phyloP scores from a whole-genome alignment of 2,329 filamentous ascomycete species.

The Alternaria metachromatica region DNA sequence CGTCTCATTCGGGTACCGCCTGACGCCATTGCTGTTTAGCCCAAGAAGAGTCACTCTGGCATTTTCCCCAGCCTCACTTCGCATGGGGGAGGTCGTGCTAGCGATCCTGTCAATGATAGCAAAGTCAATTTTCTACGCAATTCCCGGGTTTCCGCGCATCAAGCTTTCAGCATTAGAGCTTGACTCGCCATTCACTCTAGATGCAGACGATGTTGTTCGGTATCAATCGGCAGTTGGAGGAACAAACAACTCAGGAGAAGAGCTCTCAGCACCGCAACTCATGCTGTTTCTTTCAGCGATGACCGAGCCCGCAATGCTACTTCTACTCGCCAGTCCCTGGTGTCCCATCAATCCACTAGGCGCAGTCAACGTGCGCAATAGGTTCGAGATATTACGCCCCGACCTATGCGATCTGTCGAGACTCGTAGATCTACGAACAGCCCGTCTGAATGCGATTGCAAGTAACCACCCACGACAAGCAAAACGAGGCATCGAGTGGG shows the following conservation, averaged over 20 bases:
- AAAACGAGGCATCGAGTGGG: slow-evolving; percentile 11
- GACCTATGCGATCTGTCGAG: slow-evolving; percentile 2
- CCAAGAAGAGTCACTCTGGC: not conserved
- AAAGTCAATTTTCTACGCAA: not conserved
- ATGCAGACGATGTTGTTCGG: slow-evolving; percentile 1
- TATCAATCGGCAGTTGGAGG: slow-evolving; percentile 2
- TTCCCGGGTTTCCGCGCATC: not conserved
- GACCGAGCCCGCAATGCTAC: slow-evolving; percentile 13
- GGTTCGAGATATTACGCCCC: slow-evolving; percentile 6
- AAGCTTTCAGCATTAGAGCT: not conserved
- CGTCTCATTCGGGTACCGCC: slow-evolving; percentile 6
- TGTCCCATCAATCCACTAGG: slow-evolving; percentile 12
- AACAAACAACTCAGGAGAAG: not conserved
- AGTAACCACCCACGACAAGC: not conserved
- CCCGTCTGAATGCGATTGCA: slow-evolving; percentile 1
- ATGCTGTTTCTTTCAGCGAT: slow-evolving; percentile 8
- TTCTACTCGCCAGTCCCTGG: slow-evolving; percentile 7
- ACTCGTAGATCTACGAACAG: not conserved
- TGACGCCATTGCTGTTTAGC: slow-evolving; percentile 4
- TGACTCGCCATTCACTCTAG: slow-evolving; percentile 2
- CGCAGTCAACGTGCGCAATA: slow-evolving; percentile 13
- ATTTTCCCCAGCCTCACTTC: slow-evolving; percentile 12
- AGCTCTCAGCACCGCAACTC: not conserved
- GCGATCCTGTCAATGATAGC: slow-evolving; percentile 4
- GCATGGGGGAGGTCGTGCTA: slow-evolving; percentile 5